Conservation (phyloP, 345 rosid species). For the Nephelium lappaceum region DNA sequence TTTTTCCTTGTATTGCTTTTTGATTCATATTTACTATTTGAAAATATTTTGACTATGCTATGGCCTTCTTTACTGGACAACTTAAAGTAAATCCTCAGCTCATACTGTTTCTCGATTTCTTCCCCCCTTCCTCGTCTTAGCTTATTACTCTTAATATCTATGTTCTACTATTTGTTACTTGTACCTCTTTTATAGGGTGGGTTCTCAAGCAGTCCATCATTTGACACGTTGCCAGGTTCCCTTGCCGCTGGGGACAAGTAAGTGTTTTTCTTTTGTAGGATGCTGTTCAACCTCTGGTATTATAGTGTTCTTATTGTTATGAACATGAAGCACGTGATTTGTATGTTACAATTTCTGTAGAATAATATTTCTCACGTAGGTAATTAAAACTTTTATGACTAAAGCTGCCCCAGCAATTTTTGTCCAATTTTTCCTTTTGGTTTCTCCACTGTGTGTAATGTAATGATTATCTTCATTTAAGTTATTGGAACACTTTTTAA, state of each 20-base stretch:
- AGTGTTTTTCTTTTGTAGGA: not conserved
- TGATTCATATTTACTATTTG: not conserved
- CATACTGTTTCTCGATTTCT: not conserved
- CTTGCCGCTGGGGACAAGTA: conserved; percentile 49
- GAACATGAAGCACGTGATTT: conserved; percentile 5
- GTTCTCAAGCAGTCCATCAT: conserved; percentile 67
- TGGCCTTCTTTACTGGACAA: not conserved
- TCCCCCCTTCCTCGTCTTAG: not conserved
- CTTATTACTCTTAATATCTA: not conserved
- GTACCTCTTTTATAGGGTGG: conserved; percentile 53
- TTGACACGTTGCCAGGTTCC: conserved; percentile 59
- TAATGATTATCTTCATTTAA: not conserved
- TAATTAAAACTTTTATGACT: not conserved
- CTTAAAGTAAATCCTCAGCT: not conserved
- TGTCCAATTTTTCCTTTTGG: conserved; percentile 5
- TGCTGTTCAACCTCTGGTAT: not conserved
- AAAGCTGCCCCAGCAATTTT: not conserved
- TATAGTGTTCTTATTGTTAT: not conserved
- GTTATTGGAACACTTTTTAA: conserved; percentile 11
- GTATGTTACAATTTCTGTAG: not conserved
- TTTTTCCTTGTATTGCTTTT: not conserved
- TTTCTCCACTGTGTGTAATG: not conserved
- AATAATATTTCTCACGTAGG: not conserved
- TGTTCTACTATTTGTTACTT: conserved; percentile 11
- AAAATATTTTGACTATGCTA: not conserved